Evolutionary conservation across 108 stramenopile genomes (phyloP), one percentile per base, ranked within the genome.

Genomic region (Aurantiochytrium sp.): DNA sequence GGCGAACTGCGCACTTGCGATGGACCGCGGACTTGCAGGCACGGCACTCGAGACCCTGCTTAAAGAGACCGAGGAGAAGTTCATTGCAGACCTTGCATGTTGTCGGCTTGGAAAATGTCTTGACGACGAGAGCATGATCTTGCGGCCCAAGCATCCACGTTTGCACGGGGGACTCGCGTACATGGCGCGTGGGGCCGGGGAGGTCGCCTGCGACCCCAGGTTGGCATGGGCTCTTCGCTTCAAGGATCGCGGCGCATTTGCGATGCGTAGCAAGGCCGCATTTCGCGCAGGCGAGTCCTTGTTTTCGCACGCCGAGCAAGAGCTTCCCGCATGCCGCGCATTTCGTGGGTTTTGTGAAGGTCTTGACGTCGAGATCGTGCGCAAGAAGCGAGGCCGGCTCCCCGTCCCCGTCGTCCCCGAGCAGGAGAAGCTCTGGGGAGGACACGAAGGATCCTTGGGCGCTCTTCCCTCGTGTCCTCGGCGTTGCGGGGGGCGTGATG

Each of bases 1-100:
- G 42, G 35, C 42, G 64, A 23, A 2, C 42, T 23, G 76, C 76
- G 4, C 76, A 83, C 51, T 83, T 83, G 19, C 28, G 19, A 23
- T 83, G 76, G 19, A 53, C 76, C 49, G 28, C 18, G 51, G 51
- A 21, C 28, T 53, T 53, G 28, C 76, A 83, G 23, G 12, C n/a
- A 16, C 76, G 19, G 76, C 76, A 83, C 51, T 83, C 76, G 25
- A 83, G 76, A 12, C 76, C 76, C 49, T 83, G 76, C 76, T 83
- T 47, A 4, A 53, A 83, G 51, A 83, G 16, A 83, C 76, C 76
- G n/a, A 83, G 76, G 49, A 83, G 76, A 18, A 83, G 6, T 83
- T 83, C 51, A 16, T 53, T 23, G 51, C 76, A 83, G 49, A 53
- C 5, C 12, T 55, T 23, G 28, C 76, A 83, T 12, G 44, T 4